Evolutionary conservation across 192 early-diverging fungal genomes (phyloP).

Genomic region (Chytriomyces hyalinus): DNA sequence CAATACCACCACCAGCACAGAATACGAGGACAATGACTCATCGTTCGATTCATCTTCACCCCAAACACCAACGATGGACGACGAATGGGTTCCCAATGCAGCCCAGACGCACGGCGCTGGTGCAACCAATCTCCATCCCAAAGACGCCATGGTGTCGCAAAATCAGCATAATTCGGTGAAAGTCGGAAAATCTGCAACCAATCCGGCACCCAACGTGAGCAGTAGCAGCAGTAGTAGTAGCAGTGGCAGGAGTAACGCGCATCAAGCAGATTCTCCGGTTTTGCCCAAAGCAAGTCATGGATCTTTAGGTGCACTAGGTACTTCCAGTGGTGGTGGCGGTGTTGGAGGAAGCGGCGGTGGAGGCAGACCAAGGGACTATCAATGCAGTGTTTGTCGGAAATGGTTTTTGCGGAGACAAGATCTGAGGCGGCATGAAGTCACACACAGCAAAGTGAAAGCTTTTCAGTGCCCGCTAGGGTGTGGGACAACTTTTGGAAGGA

Average conservation of each 20-base stretch:
- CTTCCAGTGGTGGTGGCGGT: constrained; percentile 1
- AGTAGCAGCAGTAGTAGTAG: no score
- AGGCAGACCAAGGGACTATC: constrained; percentile 19
- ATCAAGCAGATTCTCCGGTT: no score
- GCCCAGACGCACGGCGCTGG: background rate
- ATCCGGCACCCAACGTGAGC: no score
- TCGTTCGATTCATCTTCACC: constrained; percentile 7
- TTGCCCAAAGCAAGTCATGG: no score
- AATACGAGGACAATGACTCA: constrained; percentile 5
- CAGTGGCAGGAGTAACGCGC: no score
- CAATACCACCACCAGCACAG: background rate
- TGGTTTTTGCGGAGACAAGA: constrained; percentile 27
- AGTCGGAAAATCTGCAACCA: no score
- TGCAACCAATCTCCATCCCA: background rate
- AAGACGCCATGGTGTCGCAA: background rate
- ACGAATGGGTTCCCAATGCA: constrained; percentile 2
- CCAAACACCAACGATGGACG: constrained; percentile 2
- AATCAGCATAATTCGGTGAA: no score
- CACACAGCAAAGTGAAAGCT: constrained; percentile 31
- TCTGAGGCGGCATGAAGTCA: constrained; percentile 28
- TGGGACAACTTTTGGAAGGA: constrained; percentile 31
- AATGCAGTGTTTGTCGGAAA: constrained; percentile 28
- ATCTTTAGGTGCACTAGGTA: background rate
- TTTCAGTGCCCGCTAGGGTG: constrained; percentile 32
- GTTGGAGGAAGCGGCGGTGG: background rate